These are phyloP conservation scores for Tripidium arundinaceum DNA, from an alignment of 202 grass and related monocot genomes.

Conservation along the genomic window DNA sequence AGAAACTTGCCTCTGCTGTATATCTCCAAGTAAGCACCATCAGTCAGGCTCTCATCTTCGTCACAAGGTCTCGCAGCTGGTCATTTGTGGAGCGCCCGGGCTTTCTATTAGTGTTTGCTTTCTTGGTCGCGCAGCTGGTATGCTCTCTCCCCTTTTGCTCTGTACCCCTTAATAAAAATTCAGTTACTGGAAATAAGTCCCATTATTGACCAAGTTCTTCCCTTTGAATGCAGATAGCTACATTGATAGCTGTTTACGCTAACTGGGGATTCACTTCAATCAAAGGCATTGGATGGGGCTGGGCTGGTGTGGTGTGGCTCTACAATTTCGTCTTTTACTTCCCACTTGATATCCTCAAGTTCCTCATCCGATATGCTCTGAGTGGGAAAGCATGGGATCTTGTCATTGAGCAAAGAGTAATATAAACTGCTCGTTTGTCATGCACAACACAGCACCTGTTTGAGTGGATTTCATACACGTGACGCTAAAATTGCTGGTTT, in stretches of 20 bases:
- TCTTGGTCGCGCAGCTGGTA: slow-evolving; percentile 68
- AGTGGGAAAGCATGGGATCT: slow-evolving; percentile 53
- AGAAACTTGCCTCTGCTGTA: slow-evolving; percentile 65
- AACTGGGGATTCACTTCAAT: slow-evolving; percentile 50
- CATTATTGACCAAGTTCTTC: background rate
- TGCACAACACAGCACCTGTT: no score
- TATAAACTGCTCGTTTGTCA: no score
- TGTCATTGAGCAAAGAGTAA: slow-evolving; percentile 49
- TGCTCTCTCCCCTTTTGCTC: background rate
- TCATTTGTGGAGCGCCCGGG: slow-evolving; percentile 70
- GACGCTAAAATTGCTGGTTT: background rate
- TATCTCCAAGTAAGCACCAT: slow-evolving; percentile 89
- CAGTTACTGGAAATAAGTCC: no score
- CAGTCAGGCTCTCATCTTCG: slow-evolving; percentile 81
- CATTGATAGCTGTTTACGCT: slow-evolving; percentile 43
- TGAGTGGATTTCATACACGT: background rate
- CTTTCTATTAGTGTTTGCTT: slow-evolving; percentile 53
- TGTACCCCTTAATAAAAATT: no score
- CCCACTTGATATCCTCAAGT: slow-evolving; percentile 49
- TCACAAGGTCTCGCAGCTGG: slow-evolving; percentile 71
- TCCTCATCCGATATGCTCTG: slow-evolving; percentile 42
- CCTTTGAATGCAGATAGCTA: slow-evolving; percentile 40
- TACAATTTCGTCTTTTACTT: slow-evolving; percentile 53
- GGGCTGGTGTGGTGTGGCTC: slow-evolving; percentile 53
- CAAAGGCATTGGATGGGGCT: slow-evolving; percentile 60